Conservation (phyloP, 1,284 basidiomycete genomes). For the Ganoderma multipileum region DNA sequence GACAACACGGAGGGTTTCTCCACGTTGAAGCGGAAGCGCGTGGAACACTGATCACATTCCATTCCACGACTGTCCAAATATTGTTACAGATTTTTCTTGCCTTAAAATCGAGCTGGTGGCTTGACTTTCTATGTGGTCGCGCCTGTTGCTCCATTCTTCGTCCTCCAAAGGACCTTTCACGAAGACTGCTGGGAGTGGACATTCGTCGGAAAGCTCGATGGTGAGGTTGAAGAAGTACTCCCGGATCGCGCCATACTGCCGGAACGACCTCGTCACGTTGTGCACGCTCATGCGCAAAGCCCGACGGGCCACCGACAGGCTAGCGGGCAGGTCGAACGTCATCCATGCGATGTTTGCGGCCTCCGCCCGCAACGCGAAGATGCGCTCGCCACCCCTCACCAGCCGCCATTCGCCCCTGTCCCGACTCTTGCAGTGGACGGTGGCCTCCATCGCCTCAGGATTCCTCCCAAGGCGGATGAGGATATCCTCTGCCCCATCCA, state of each 20-base stretch:
- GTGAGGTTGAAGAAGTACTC: constrained; percentile 2
- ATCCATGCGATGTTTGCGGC: neutral
- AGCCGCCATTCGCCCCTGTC: neutral
- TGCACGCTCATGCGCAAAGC: neutral
- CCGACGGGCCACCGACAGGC: neutral
- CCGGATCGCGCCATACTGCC: neutral
- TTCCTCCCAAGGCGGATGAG: neutral
- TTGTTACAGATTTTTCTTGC: neutral
- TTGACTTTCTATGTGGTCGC: neutral
- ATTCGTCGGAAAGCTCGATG: neutral
- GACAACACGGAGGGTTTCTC: neutral
- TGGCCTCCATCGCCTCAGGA: neutral
- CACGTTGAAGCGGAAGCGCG: constrained; percentile 4
- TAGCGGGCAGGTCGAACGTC: neutral
- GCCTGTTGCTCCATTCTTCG: neutral
- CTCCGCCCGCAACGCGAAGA: neutral
- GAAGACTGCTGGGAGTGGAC: neutral
- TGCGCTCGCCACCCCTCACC: neutral
- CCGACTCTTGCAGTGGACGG: neutral
- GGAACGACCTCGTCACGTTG: neutral
- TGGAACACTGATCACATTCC: neutral
- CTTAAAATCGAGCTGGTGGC: neutral
- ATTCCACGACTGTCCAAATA: neutral
- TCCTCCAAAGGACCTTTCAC: neutral
- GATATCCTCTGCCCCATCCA: neutral